These are phyloP conservation scores for Lactarius tabidus DNA, from an alignment of 768 basidiomycete species.

Conservation along the genomic window DNA sequence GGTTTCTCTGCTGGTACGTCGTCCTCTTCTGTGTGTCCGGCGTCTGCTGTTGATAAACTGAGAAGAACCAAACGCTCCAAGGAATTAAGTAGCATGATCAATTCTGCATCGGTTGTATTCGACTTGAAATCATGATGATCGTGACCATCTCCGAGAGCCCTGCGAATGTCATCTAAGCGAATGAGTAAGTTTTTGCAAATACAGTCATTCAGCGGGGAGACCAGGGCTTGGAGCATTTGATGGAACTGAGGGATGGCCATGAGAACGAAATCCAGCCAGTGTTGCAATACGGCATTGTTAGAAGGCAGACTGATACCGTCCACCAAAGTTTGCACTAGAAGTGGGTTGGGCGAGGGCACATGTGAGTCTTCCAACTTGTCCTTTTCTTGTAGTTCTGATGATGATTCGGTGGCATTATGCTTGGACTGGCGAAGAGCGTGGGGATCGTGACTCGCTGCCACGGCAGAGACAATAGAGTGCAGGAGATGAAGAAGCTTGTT, in stretches of 20 bases:
- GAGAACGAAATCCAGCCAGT: conserved; percentile 95
- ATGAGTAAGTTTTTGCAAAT: conserved; percentile 64
- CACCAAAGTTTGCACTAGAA: conserved; percentile 71
- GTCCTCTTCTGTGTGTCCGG: conserved; percentile 54
- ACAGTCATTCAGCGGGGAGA: conserved; percentile 75
- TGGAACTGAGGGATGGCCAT: conserved; percentile 88
- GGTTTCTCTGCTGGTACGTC: conserved; percentile 47
- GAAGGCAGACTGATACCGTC: conserved; percentile 68
- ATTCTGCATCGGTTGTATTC: conserved; percentile 70
- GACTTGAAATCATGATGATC: conserved; percentile 43
- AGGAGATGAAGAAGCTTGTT: conserved; percentile 90
- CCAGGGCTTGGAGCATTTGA: conserved; percentile 57
- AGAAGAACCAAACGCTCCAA: conserved; percentile 79
- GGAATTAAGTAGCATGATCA: conserved; percentile 78
- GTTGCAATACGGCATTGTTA: conserved; percentile 82
- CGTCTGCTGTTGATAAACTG: conserved; percentile 55
- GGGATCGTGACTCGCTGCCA: conserved; percentile 38
- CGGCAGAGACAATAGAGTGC: conserved; percentile 76
- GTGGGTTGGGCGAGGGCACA: conserved; percentile 57
- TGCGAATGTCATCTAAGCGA: conserved; percentile 49
- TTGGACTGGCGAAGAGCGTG: conserved; percentile 10
- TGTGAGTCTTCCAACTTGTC: conserved; percentile 35
- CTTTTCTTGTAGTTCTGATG: conserved; percentile 16
- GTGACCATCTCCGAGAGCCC: conserved; percentile 27
- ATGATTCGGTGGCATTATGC: conserved; percentile 6